phyloP scores from a whole-genome alignment of 1,139 yeast species.

The Sugiyamaella neomexicana region DNA sequence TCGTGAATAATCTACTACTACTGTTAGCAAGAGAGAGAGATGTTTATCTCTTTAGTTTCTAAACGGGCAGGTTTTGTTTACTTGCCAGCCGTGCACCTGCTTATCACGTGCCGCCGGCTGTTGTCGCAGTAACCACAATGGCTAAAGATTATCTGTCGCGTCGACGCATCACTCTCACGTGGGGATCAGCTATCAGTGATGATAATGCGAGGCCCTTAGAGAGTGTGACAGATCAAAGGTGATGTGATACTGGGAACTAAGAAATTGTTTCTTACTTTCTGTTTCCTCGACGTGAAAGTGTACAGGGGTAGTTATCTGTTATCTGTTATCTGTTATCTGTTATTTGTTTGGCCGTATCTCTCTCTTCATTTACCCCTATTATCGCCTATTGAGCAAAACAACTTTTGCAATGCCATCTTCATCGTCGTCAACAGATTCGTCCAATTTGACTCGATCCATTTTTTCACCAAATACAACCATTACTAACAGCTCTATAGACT shows the following conservation, averaged over 20 bases:
- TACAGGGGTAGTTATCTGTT: no score
- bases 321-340: no score
- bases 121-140: slow-evolving; percentile 4
- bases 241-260: no score
- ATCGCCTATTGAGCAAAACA: no score
- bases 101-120: neutral
- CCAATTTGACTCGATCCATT: neutral
- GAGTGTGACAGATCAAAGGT: no score
- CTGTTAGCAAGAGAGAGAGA: no score
- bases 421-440: slow-evolving; percentile 4
- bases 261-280: no score
- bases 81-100: neutral
- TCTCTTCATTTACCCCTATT: neutral
- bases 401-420: slow-evolving; percentile 8
- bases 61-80: slow-evolving; percentile 1
- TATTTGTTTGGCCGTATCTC: neutral
- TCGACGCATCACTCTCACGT: neutral
- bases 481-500: neutral
- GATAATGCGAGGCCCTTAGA: no score
- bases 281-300: no score
- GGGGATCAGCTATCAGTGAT: neutral
- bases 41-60: neutral
- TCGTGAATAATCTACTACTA: neutral
- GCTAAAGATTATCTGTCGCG: neutral
- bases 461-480: slow-evolving; percentile 2